These are phyloP conservation scores for Daldinia loculata DNA, from an alignment of 495 filamentous ascomycete genomes.

Conservation along the genomic window DNA sequence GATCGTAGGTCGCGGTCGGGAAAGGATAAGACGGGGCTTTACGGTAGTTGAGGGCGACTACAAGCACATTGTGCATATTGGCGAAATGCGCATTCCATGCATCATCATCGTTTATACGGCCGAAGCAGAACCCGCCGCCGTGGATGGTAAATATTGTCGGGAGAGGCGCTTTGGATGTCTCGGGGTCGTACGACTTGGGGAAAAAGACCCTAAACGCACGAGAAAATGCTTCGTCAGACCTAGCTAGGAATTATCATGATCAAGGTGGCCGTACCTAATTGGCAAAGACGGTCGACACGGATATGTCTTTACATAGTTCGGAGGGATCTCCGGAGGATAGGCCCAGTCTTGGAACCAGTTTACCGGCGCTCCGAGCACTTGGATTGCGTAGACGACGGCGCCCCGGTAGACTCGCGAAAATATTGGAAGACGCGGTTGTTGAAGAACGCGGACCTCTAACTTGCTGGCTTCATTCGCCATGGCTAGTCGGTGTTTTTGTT, in stretches of 20 bases:
- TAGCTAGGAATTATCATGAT: background rate
- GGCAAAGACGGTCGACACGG: constrained; percentile 44
- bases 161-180: constrained; percentile 36
- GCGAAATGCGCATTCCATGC: constrained; percentile 51
- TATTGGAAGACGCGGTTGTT: constrained; percentile 21
- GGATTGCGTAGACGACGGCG: constrained; percentile 8
- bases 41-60: constrained; percentile 51
- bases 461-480: constrained; percentile 14
- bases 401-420: constrained; percentile 13
- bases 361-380: background rate
- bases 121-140: constrained; percentile 54
- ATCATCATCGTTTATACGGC: constrained; percentile 48
- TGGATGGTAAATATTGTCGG: constrained; percentile 51
- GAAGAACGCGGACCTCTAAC: constrained; percentile 8
- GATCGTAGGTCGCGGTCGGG: constrained; percentile 45
- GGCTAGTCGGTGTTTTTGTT: background rate
- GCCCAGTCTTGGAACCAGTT: constrained; percentile 39
- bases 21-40: constrained; percentile 49
- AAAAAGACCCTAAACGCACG: constrained; percentile 46
- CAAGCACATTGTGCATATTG: constrained; percentile 43
- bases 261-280: constrained; percentile 42
- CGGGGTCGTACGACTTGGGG: constrained; percentile 41
- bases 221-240: background rate
- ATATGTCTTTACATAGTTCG: constrained; percentile 48
- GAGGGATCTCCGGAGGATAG: constrained; percentile 30